Base-by-base conservation (phyloP, 2,329 filamentous ascomycete species). In the Penicillium paneum region DNA sequence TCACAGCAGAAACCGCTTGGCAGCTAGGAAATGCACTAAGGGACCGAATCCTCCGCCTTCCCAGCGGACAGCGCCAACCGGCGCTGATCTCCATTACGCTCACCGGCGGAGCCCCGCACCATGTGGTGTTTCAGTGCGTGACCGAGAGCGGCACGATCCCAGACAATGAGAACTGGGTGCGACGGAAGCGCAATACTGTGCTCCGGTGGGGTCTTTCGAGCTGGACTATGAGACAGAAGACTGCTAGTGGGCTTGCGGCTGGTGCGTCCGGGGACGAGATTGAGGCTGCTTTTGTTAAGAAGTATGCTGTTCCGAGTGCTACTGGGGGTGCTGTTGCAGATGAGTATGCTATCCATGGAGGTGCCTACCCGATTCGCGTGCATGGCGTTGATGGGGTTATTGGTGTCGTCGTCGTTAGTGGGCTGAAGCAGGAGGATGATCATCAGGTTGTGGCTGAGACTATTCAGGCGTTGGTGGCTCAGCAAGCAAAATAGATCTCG, bases 331-430 rank as follows among this genome's bases (percentile, higher is more conserved):
- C 62, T 8, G 64, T 67, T 19, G 81, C 79, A 2, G 78, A 79
- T 50, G 77, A 82, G 31, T 93, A 89, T 76, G 89, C 89, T 1
- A 88, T 91, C 58, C 88, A 92, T 71, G 90, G 90, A 0, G 90
- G 90, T 21, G 90, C 80, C 0, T 84, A 90, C 59, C 90, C 90
- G 0, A 81, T 93, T 31, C 79, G 84, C 8, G 89, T 93, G 7
- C 76, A 76, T 49, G 87, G 87, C 0, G 87, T 92, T 1, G 89
- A 92, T 74, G 89, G 89, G 0, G 75, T 91, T 3, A 85, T 91
- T 8, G 89, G 83, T 0, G 85, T 90, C 1, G 84, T 91, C 24
- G 84, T 91, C 17, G 87, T 93, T 1, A 88, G 85, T 66, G 90
- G 89, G 5, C 71, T 93, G 70, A 87, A 85, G 76, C 87, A 91